Evolutionary conservation across 2,329 filamentous ascomycete species (phyloP).

Genomic region (Penicillium crustosum): DNA sequence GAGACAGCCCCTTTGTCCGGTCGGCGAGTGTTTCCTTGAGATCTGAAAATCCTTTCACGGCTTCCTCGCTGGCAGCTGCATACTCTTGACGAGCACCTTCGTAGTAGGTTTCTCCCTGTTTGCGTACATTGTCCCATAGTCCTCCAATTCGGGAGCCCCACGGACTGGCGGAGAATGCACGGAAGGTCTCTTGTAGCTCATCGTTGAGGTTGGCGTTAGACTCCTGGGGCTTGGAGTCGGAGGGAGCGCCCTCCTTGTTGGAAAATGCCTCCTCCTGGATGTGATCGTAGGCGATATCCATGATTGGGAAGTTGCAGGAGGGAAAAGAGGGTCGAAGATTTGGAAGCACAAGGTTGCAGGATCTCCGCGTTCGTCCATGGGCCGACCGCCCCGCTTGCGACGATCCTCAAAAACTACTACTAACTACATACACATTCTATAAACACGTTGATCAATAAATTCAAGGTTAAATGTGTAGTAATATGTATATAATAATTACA

Average conservation of each 20-base stretch:
- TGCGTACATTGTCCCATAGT: slow-evolving; percentile 86
- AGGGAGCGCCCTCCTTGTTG: slow-evolving; percentile 51
- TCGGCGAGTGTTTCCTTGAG: slow-evolving; percentile 67
- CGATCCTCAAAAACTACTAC: neutral
- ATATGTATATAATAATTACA: neutral
- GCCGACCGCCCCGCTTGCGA: slow-evolving; percentile 32
- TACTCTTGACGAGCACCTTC: slow-evolving; percentile 82
- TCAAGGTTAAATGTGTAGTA: neutral
- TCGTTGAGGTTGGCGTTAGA: slow-evolving; percentile 65
- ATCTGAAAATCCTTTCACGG: slow-evolving; percentile 74
- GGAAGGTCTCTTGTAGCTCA: slow-evolving; percentile 93
- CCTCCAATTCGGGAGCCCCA: slow-evolving; percentile 90
- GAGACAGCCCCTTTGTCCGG: slow-evolving; percentile 71
- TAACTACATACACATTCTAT: neutral
- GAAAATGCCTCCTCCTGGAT: slow-evolving; percentile 80
- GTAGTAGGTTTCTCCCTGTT: slow-evolving; percentile 88
- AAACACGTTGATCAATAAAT: neutral
- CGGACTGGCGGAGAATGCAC: slow-evolving; percentile 83
- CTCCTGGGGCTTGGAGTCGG: slow-evolving; percentile 36
- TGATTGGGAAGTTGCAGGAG: slow-evolving; percentile 40
- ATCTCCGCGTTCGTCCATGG: slow-evolving; percentile 33
- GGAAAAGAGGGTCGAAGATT: slow-evolving; percentile 10
- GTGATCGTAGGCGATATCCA: slow-evolving; percentile 98
- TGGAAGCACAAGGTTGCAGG: slow-evolving; percentile 20
- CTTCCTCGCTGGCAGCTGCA: slow-evolving; percentile 74